phyloP scores from a whole-genome alignment of 352 stramenopile species.

The Elongisporangium undulatum region DNA sequence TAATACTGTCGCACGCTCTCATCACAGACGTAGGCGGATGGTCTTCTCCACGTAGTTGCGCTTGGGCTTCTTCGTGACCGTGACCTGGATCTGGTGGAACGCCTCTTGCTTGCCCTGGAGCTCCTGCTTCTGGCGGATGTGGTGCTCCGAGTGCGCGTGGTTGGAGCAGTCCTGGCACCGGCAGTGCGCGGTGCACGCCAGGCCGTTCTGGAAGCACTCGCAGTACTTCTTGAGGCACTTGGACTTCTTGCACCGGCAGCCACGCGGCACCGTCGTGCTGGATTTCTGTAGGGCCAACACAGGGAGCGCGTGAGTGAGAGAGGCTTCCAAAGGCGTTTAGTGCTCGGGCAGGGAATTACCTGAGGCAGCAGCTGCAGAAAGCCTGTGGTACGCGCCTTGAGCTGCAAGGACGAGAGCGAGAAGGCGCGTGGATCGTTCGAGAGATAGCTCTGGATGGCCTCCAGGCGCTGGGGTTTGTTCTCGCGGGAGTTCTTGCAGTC shows the following conservation, averaged over 20 bases:
- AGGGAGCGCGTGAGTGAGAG: background rate
- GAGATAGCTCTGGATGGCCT: constrained; percentile 74
- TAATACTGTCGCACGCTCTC: background rate
- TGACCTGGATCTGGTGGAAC: constrained; percentile 62
- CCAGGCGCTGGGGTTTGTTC: constrained; percentile 56
- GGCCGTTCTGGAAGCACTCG: constrained; percentile 95
- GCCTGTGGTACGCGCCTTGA: constrained; percentile 21
- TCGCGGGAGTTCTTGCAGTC: constrained; percentile 69
- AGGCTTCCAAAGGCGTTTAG: background rate
- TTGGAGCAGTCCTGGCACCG: constrained; percentile 96
- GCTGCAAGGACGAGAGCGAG: constrained; percentile 42
- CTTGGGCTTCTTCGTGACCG: constrained; percentile 67
- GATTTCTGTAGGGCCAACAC: constrained; percentile 33
- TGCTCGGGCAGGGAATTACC: constrained; percentile 13
- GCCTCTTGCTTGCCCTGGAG: constrained; percentile 6
- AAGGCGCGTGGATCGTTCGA: constrained; percentile 73
- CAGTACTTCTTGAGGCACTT: constrained; percentile 98
- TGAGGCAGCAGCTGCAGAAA: constrained; percentile 71
- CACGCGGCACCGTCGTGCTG: constrained; percentile 65
- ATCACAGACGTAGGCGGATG: constrained; percentile 34
- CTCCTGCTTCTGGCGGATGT: constrained; percentile 11
- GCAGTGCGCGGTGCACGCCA: constrained; percentile 89
- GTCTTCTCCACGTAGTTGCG: constrained; percentile 57
- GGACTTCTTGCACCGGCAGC: constrained; percentile 97
- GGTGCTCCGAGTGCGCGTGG: constrained; percentile 32